Evolutionary conservation across 1,139 yeast species (phyloP).

Genomic region (Spathaspora sp.): DNA sequence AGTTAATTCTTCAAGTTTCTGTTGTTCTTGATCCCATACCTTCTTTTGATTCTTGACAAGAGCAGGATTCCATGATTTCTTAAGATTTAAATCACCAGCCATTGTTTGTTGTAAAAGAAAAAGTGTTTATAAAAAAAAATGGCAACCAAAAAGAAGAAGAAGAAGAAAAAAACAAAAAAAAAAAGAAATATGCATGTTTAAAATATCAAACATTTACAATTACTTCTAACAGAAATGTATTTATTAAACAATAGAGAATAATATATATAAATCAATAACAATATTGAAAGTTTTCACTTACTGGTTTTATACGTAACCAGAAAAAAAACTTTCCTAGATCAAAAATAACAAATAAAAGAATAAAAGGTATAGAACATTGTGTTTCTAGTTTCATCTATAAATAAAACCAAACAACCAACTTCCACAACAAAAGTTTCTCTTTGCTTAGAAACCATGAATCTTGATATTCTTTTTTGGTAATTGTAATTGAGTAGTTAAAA

Average conservation of each 20-base stretch:
- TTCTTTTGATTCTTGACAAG: conserved; percentile 80
- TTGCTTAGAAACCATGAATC: conserved; percentile 92
- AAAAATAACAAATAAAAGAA: not conserved
- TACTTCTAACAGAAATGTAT: not conserved
- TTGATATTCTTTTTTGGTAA: conserved; percentile 95
- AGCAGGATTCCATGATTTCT: conserved; percentile 97
- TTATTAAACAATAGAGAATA: not conserved
- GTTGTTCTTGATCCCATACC: conserved; percentile 84
- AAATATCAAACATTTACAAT: no score
- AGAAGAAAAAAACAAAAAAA: not conserved
- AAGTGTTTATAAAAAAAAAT: not conserved
- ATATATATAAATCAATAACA: not conserved
- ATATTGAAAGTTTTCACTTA: not conserved
- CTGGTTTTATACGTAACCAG: not conserved
- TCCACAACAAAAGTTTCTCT: no score
- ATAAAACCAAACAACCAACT: not conserved
- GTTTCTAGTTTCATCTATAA: not conserved
- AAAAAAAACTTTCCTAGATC: not conserved
- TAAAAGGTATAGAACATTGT: not conserved
- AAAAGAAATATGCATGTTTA: not conserved
- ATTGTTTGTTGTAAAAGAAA: conserved; percentile 17
- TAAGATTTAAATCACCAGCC: conserved; percentile 84
- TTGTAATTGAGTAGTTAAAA: conserved; percentile 82
- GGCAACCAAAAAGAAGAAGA: not conserved
- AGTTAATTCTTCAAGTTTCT: conserved; percentile 68